Percentiles rank a stretch among this genome's conserved stretches.
phyloP scores from a whole-genome alignment of 768 basidiomycete genomes.

The Suillus subluteus region DNA sequence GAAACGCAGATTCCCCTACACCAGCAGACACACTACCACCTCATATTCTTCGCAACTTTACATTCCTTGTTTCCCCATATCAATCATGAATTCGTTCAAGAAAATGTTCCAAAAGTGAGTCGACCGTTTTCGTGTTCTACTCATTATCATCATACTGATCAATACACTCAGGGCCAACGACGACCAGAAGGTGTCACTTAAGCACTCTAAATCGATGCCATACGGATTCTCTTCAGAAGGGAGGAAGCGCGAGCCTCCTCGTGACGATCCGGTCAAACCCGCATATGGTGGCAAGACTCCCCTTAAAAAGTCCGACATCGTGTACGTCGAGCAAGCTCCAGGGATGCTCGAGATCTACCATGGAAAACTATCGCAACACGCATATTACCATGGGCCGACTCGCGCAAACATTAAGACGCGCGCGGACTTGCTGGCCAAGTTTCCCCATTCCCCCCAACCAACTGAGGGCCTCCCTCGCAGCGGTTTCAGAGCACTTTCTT shows the following conservation, averaged over 20 bases:
- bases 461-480: neutral
- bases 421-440: slow-evolving; percentile 7
- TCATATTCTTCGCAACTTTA: neutral
- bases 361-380: neutral
- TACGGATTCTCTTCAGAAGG: slow-evolving; percentile 7
- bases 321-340: slow-evolving; percentile 3
- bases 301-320: slow-evolving; percentile 10
- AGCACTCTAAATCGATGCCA: neutral
- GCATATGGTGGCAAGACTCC: slow-evolving; percentile 17
- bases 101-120: neutral
- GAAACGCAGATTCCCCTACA: neutral
- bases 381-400: neutral
- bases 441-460: neutral
- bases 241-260: slow-evolving; percentile 2
- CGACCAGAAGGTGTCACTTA: neutral
- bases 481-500: neutral
- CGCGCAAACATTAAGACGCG: slow-evolving; percentile 6
- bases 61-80: neutral
- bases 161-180: neutral
- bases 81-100: neutral
- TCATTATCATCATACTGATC: neutral
- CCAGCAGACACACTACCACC: neutral
- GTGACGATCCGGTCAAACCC: slow-evolving; percentile 6
- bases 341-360: slow-evolving; percentile 10
- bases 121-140: neutral